phyloP scores from a whole-genome alignment of 2,329 filamentous ascomycete species.

The Arthrobotrys conoides region DNA sequence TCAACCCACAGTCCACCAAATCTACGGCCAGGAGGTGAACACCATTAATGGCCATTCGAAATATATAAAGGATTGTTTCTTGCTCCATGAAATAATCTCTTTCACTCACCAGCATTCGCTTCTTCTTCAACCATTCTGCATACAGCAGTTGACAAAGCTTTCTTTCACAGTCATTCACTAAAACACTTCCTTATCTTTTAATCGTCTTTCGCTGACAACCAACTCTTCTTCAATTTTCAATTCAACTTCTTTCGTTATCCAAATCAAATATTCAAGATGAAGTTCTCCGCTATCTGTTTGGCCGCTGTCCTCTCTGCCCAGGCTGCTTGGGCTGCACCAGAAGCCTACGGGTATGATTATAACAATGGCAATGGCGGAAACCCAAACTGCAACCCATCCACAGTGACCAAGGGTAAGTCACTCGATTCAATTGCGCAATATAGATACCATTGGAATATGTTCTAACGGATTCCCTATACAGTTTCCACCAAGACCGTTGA shows the following conservation, averaged over 20 bases:
- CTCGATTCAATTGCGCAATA: conserved; percentile 4
- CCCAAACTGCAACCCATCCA: conserved; percentile 21
- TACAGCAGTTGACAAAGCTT: conserved; percentile 30
- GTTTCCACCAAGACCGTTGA: background rate
- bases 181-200: conserved; percentile 8
- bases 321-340: conserved; percentile 41
- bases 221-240: conserved; percentile 17
- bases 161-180: conserved; percentile 51
- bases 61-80: conserved; percentile 52
- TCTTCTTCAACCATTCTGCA: conserved; percentile 39
- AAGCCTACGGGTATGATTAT: conserved; percentile 18
- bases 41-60: background rate
- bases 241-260: conserved; percentile 30
- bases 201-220: conserved; percentile 37
- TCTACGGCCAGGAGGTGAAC: background rate
- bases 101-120: conserved; percentile 49
- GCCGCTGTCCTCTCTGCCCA: conserved; percentile 32
- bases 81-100: conserved; percentile 25
- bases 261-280: conserved; percentile 42
- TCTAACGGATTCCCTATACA: conserved; percentile 1
- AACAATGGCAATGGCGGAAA: background rate
- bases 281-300: conserved; percentile 46
- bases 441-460: background rate
- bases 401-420: conserved; percentile 24
- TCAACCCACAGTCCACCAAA: conserved; percentile 12